Conservation (phyloP, 352 stramenopile species). For the Globisporangium alternatum region DNA sequence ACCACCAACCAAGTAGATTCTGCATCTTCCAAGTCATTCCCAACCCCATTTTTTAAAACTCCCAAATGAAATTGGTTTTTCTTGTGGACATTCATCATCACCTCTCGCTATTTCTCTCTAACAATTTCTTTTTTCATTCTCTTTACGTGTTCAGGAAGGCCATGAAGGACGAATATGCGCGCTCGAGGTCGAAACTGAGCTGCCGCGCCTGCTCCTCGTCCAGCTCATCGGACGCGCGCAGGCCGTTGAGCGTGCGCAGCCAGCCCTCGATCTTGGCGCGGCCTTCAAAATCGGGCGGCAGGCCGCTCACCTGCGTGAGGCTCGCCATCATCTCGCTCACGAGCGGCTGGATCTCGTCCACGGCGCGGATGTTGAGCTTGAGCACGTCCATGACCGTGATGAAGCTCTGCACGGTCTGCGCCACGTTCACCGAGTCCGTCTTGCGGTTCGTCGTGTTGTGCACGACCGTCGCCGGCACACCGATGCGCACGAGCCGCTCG, state of each 20-base stretch:
- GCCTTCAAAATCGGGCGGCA: conserved; percentile 93
- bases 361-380: conserved; percentile 95
- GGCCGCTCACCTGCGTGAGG: conserved; percentile 92
- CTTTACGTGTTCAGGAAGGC: conserved; percentile 80
- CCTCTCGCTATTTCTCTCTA: conserved; percentile 3
- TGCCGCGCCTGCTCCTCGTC: conserved; percentile 95
- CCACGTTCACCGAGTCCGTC: conserved; percentile 89
- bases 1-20: background rate
- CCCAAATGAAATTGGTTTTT: background rate
- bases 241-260: conserved; percentile 94
- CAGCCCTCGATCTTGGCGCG: conserved; percentile 93
- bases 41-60: background rate
- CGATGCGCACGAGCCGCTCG: conserved; percentile 92
- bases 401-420: conserved; percentile 96
- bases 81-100: background rate
- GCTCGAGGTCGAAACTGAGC: conserved; percentile 95
- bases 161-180: conserved; percentile 94
- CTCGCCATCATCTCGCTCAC: conserved; percentile 96
- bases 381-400: conserved; percentile 99
- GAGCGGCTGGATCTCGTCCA: conserved; percentile 97
- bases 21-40: background rate
- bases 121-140: background rate
- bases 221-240: conserved; percentile 96
- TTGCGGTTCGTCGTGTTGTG: conserved; percentile 79
- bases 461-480: conserved; percentile 92